Conservation (phyloP, 2,329 filamentous ascomycete genomes). For the Apiospora rasikravindrae region DNA sequence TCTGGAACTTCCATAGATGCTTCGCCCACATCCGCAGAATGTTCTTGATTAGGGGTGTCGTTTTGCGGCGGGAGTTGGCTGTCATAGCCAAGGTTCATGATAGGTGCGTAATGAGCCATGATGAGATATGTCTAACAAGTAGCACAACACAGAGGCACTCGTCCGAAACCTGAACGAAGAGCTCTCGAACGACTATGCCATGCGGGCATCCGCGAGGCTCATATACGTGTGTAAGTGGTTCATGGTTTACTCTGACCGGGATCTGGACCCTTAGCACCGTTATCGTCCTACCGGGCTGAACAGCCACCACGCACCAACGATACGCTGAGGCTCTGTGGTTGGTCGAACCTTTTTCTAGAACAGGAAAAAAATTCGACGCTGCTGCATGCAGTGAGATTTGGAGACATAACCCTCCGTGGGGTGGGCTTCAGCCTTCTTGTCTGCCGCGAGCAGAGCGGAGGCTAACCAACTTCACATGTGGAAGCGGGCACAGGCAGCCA, state of each 20-base stretch:
- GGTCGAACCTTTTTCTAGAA: slow-evolving; percentile 4
- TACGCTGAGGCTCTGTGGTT: not conserved
- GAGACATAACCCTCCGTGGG: not conserved
- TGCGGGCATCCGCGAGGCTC: not conserved
- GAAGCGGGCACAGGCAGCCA: not conserved
- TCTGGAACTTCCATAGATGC: not conserved
- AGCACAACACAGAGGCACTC: not conserved
- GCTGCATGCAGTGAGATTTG: slow-evolving; percentile 7
- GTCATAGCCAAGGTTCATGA: not conserved
- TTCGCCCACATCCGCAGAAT: not conserved
- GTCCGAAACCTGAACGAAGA: not conserved
- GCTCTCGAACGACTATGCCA: too few species aligned
- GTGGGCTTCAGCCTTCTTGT: not conserved
- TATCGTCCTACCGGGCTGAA: not conserved
- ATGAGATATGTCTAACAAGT: not conserved
- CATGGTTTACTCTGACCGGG: not conserved
- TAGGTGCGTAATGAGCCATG: not conserved
- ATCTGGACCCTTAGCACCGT: not conserved
- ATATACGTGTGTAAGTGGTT: not conserved
- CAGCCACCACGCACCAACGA: slow-evolving; percentile 1
- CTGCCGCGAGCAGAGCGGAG: not conserved
- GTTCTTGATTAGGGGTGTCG: not conserved
- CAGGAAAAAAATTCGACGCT: not conserved
- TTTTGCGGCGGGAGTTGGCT: not conserved
- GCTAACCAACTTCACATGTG: not conserved